Conservation (phyloP, 352 stramenopile genomes). For the Globisporangium nunn region DNA sequence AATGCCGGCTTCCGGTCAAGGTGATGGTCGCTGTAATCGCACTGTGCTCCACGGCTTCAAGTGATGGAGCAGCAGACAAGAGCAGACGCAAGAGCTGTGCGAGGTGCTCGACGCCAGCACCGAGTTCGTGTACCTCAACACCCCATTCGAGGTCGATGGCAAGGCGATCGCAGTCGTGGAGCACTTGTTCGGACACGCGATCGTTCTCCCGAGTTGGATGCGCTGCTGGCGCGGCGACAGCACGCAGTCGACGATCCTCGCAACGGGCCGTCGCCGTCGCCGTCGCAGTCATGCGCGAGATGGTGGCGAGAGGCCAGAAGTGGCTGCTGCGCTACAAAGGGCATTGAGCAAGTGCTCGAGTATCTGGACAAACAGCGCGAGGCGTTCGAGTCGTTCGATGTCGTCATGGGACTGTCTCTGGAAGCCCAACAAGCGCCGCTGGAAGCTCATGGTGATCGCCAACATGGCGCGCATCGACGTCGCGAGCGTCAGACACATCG, state of each 20-base stretch:
- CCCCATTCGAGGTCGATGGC: slow-evolving; percentile 30
- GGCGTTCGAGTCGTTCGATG: slow-evolving; percentile 28
- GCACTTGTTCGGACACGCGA: slow-evolving; percentile 16
- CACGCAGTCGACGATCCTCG: neutral
- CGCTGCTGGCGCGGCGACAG: slow-evolving; percentile 3
- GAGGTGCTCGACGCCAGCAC: slow-evolving; percentile 20
- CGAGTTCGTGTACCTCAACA: slow-evolving; percentile 40
- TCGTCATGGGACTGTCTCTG: slow-evolving; percentile 44
- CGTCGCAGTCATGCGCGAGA: slow-evolving; percentile 10
- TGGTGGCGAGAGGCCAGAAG: neutral
- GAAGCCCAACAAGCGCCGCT: slow-evolving; percentile 23
- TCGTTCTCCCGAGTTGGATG: slow-evolving; percentile 38
- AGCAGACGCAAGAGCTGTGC: slow-evolving; percentile 35
- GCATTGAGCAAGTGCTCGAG: slow-evolving; percentile 22
- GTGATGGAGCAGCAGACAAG: slow-evolving; percentile 42
- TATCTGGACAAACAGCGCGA: slow-evolving; percentile 28
- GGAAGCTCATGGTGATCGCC: slow-evolving; percentile 41
- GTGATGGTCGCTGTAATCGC: slow-evolving; percentile 22
- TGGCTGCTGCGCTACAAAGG: slow-evolving; percentile 19
- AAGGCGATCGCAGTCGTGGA: slow-evolving; percentile 28
- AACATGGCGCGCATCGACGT: slow-evolving; percentile 21
- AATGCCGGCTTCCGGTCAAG: no score
- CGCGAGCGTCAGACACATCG: slow-evolving; percentile 22
- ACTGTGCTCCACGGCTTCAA: slow-evolving; percentile 44
- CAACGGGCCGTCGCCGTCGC: slow-evolving; percentile 2